Evolutionary conservation across 2,329 filamentous ascomycete genomes (phyloP).

Genomic region (Truncatella angustata): DNA sequence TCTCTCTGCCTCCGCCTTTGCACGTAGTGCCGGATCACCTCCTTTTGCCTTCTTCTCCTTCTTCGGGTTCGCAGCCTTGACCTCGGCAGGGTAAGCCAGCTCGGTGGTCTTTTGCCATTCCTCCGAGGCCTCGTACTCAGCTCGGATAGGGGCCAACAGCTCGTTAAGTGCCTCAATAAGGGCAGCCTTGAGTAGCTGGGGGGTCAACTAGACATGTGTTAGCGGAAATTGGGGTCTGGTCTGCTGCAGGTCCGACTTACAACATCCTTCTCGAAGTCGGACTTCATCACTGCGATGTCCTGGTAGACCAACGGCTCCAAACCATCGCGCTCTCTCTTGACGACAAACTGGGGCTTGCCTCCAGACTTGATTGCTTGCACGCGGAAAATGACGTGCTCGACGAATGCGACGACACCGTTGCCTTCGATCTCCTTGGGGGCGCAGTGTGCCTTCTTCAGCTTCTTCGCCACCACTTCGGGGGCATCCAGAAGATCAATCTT

Average conservation of each 20-base stretch:
- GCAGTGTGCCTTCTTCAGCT: constrained; percentile 82
- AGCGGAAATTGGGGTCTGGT: constrained; percentile 11
- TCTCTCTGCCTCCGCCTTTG: not conserved
- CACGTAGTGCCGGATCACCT: constrained; percentile 4
- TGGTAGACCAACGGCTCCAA: constrained; percentile 76
- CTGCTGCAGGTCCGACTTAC: constrained; percentile 43
- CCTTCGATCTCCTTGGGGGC: constrained; percentile 74
- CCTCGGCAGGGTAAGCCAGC: constrained; percentile 76
- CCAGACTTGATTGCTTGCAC: constrained; percentile 60
- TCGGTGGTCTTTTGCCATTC: constrained; percentile 79
- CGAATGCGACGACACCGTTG: constrained; percentile 83
- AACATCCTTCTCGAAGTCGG: constrained; percentile 77
- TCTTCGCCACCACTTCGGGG: constrained; percentile 72
- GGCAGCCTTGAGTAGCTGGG: constrained; percentile 85
- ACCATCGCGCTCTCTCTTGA: constrained; percentile 63
- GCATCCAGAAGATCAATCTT: constrained; percentile 93
- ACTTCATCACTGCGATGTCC: constrained; percentile 70
- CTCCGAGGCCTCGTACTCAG: constrained; percentile 64
- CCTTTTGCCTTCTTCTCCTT: constrained; percentile 35
- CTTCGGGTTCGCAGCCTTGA: constrained; percentile 75
- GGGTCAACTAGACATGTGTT: constrained; percentile 59
- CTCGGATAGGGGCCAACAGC: constrained; percentile 75
- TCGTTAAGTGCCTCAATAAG: constrained; percentile 70
- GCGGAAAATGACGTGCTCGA: constrained; percentile 83
- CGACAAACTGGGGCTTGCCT: constrained; percentile 61